These are phyloP conservation scores for Arthroderma uncinatum DNA, from an alignment of 2,329 filamentous ascomycete species.

Conservation along the genomic window DNA sequence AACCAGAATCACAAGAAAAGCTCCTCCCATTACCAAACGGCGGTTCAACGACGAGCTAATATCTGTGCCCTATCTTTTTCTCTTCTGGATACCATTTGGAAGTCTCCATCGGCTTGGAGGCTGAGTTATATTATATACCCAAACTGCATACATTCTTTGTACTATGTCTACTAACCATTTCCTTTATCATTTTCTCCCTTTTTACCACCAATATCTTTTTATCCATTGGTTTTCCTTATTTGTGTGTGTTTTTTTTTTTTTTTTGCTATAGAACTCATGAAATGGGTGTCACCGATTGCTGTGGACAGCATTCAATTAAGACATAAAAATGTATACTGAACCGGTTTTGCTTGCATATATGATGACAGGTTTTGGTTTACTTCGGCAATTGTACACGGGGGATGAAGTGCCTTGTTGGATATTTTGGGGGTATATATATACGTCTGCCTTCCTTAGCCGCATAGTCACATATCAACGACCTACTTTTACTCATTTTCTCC, in stretches of 20 bases:
- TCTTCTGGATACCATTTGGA: not conserved
- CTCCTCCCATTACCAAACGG: constrained; percentile 5
- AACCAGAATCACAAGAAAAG: constrained; percentile 13
- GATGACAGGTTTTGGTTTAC: not conserved
- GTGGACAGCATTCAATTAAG: not conserved
- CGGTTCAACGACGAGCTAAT: not conserved
- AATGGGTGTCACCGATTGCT: not conserved
- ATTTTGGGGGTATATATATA: not conserved
- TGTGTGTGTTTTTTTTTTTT: not conserved
- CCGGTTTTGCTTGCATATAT: not conserved
- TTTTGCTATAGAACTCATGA: not conserved
- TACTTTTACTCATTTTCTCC: not conserved
- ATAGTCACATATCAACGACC: not conserved
- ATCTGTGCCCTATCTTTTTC: not conserved
- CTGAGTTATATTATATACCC: not conserved
- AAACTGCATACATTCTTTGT: not conserved
- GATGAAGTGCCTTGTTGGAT: not conserved
- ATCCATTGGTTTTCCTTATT: not conserved
- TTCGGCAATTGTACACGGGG: not conserved
- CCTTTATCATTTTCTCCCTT: not conserved
- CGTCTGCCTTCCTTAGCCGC: not conserved
- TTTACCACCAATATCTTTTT: not conserved
- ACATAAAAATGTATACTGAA: constrained; percentile 2
- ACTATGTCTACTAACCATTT: not conserved
- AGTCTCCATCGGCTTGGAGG: not conserved